These are phyloP conservation scores for Cucumis hystrix DNA, from an alignment of 306 rosid species.

Conservation along the genomic window DNA sequence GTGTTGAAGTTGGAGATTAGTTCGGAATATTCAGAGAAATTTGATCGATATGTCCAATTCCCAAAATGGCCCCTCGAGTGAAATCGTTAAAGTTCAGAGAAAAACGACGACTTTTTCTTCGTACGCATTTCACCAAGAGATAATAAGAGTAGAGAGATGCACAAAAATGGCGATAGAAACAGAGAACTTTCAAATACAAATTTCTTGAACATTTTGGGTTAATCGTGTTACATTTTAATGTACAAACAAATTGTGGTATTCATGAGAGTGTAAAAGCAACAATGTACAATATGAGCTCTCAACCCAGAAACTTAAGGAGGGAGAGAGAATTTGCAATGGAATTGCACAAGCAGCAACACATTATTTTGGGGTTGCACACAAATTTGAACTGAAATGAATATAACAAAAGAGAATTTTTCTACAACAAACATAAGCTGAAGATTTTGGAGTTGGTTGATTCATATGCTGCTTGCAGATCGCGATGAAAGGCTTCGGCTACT, in stretches of 20 bases:
- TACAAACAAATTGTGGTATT: neutral
- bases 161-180: neutral
- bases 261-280: neutral
- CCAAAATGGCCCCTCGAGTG: neutral
- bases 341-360: neutral
- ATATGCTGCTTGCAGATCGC: conserved; percentile 31
- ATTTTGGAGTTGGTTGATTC: neutral
- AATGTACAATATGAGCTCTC: neutral
- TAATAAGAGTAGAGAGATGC: neutral
- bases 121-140: neutral
- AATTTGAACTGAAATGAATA: neutral
- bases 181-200: neutral
- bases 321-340: neutral
- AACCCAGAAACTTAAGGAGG: conserved; percentile 2
- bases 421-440: neutral
- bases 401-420: neutral
- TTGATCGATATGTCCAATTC: neutral
- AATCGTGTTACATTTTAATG: neutral
- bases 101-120: neutral
- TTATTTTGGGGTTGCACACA: neutral
- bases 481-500: conserved; percentile 48
- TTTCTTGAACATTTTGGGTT: neutral
- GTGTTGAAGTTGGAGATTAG: neutral
- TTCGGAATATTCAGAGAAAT: neutral
- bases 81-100: neutral